These are phyloP conservation scores for Poteriospumella lacustris DNA, from an alignment of 108 stramenopile species.

Conservation along the genomic window DNA sequence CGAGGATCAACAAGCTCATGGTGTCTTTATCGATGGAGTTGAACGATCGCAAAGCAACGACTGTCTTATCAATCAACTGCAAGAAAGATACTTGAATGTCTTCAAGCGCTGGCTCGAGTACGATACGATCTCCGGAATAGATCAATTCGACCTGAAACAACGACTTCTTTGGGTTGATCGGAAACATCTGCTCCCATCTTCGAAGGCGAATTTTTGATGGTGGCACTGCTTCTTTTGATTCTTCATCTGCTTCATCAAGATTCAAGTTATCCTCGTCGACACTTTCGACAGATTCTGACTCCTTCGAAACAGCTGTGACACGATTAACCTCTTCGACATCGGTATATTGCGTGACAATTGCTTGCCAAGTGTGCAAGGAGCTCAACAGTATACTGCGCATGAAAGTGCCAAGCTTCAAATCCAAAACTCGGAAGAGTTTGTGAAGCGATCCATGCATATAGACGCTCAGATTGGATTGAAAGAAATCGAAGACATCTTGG, in stretches of 20 bases:
- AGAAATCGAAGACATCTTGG: conserved; percentile 59
- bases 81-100: conserved; percentile 42
- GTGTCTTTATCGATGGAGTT: conserved; percentile 50
- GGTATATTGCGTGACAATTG: conserved; percentile 26
- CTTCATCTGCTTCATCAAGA: background rate
- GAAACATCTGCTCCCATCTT: background rate
- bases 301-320: background rate
- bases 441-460: conserved; percentile 35
- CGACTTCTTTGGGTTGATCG: background rate
- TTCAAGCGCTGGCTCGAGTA: conserved; percentile 11
- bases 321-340: background rate
- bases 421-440: conserved; percentile 54
- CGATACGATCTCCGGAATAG: background rate
- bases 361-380: conserved; percentile 32
- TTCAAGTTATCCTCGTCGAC: background rate
- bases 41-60: conserved; percentile 34
- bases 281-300: background rate
- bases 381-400: conserved; percentile 32
- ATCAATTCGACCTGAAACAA: conserved; percentile 23
- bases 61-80: conserved; percentile 40
- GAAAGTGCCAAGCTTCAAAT: conserved; percentile 29
- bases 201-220: no score
- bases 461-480: conserved; percentile 42
- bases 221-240: no score
- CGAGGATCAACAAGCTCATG: conserved; percentile 54